Conservation (phyloP, 1,284 basidiomycete species). For the Ganoderma resinaceum region DNA sequence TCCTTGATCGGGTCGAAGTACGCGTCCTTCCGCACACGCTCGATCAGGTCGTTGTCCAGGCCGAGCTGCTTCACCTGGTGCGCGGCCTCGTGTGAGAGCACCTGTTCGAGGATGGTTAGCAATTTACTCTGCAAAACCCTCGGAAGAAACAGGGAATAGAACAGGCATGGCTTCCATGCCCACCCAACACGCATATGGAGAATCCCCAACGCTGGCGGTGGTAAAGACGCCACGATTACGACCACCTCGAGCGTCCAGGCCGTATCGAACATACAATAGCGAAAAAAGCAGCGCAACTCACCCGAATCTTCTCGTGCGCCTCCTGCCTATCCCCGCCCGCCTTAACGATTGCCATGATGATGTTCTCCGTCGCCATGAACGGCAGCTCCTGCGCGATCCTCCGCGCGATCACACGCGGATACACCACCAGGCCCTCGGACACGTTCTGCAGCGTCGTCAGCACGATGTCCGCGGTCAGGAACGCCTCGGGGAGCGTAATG, state of each 20-base stretch:
- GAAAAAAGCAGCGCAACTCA: conserved; percentile 45
- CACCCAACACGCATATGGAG: background rate
- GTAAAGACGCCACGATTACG: no score
- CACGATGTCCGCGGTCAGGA: conserved; percentile 97
- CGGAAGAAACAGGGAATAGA: conserved; percentile 1
- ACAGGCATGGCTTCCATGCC: background rate
- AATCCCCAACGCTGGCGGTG: background rate
- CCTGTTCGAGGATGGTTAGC: conserved; percentile 45
- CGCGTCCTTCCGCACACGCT: conserved; percentile 74
- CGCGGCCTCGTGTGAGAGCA: conserved; percentile 95
- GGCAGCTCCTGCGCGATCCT: conserved; percentile 95
- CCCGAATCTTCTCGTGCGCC: conserved; percentile 96
- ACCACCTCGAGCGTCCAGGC: background rate
- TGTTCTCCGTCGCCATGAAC: conserved; percentile 99
- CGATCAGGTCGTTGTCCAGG: conserved; percentile 95
- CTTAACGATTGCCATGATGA: conserved; percentile 99
- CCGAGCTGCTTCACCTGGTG: conserved; percentile 96
- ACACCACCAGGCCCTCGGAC: conserved; percentile 96
- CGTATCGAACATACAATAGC: background rate
- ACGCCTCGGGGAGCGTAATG: conserved; percentile 96
- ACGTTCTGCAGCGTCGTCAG: conserved; percentile 97
- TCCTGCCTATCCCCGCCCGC: conserved; percentile 95
- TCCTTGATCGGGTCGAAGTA: conserved; percentile 71
- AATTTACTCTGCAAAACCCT: background rate
- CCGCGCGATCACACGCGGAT: conserved; percentile 93